A percentile compares a stretch with the other conserved stretches of the same genome.
Conservation (phyloP, 148 eudicot genomes). For the Hydrangea macrophylla region DNA sequence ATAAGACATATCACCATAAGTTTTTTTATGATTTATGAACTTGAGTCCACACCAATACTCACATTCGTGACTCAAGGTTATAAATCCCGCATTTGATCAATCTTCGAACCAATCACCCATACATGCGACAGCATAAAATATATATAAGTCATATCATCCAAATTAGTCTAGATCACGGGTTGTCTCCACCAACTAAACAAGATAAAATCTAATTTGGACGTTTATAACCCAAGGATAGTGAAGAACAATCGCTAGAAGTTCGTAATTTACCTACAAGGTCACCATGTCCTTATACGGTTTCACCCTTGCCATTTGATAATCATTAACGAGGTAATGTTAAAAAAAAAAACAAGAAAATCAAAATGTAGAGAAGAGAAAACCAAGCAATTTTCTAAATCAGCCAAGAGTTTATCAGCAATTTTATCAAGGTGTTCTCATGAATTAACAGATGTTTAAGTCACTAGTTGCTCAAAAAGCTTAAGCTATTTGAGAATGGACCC, state of each 20-base stretch:
- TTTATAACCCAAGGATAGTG: not conserved
- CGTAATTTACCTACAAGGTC: not conserved
- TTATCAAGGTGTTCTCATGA: not conserved
- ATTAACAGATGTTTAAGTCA: not conserved
- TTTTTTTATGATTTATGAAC: not conserved
- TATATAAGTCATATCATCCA: not conserved
- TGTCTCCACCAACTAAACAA: not conserved
- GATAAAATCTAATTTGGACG: not conserved
- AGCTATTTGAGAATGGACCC: too few species aligned
- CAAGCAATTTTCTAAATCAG: not conserved
- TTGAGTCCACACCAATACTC: not conserved
- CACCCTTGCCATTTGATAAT: not conserved
- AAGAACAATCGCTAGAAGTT: constrained; percentile 3
- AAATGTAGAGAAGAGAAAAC: not conserved
- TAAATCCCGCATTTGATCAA: not conserved
- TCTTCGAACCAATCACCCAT: not conserved
- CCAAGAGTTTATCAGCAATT: not conserved
- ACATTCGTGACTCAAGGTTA: not conserved
- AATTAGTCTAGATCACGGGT: not conserved
- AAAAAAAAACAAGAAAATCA: too few species aligned
- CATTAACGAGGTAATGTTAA: not conserved
- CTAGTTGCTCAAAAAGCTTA: too few species aligned
- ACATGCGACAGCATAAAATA: not conserved
- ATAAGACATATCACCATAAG: not conserved
- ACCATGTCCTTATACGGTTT: not conserved